These are phyloP conservation scores for Magnusiomyces suaveolens DNA, from an alignment of 1,139 yeast species.

Conservation along the genomic window DNA sequence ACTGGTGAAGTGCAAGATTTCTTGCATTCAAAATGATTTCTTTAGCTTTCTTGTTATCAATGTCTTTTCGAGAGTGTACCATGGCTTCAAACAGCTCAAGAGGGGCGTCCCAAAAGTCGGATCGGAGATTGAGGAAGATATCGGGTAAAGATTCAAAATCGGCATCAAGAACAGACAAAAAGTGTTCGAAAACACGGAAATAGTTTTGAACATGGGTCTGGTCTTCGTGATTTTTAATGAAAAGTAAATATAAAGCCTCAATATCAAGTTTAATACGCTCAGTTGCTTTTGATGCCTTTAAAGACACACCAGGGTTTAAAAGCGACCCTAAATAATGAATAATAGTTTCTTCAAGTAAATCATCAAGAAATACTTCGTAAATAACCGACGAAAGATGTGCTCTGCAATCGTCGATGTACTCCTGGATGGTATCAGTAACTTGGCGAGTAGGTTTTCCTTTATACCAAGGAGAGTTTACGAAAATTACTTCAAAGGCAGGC, in stretches of 20 bases:
- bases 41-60: constrained; percentile 29
- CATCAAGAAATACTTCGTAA: constrained; percentile 45
- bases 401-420: constrained; percentile 57
- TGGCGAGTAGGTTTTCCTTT: constrained; percentile 45
- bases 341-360: constrained; percentile 42
- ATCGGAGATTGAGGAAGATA: constrained; percentile 57
- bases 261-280: constrained; percentile 59
- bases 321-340: constrained; percentile 42
- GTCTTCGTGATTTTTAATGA: constrained; percentile 40
- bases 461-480: constrained; percentile 34
- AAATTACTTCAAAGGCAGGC: constrained; percentile 40
- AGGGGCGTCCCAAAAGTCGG: constrained; percentile 51
- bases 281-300: constrained; percentile 46
- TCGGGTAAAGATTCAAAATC: constrained; percentile 42
- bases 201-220: constrained; percentile 37
- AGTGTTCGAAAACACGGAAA: constrained; percentile 59
- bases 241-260: constrained; percentile 51
- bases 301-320: constrained; percentile 31
- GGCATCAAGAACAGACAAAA: constrained; percentile 55
- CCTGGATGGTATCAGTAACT: constrained; percentile 63
- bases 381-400: constrained; percentile 41
- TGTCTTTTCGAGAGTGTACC: constrained; percentile 31
- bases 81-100: constrained; percentile 34
- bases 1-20: constrained; percentile 25
- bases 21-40: constrained; percentile 30